Conservation (phyloP, 202 grass and related monocot species). For the Schoenoplectus triqueter region DNA sequence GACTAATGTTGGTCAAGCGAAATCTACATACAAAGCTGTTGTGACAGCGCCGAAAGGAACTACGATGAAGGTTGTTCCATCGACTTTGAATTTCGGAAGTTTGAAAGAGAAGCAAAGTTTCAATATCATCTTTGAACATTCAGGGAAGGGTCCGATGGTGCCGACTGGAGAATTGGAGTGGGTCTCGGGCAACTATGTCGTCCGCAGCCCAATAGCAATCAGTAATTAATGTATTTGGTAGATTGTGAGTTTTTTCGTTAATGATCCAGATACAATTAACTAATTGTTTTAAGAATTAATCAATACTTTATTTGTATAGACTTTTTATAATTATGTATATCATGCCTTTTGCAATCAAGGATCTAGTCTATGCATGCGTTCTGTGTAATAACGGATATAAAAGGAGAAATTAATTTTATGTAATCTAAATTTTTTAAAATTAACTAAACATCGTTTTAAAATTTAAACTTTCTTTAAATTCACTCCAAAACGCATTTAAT, state of each 20-base stretch:
- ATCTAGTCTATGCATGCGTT: not conserved
- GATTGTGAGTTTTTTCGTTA: constrained; percentile 5
- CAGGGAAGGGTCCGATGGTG: not conserved
- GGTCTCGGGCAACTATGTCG: constrained; percentile 52
- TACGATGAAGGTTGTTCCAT: constrained; percentile 49
- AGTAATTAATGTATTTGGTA: constrained; percentile 22
- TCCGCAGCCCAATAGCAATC: constrained; percentile 55
- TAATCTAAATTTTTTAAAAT: too few relatives aligned
- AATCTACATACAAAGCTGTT: constrained; percentile 39
- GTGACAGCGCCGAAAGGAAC: constrained; percentile 30
- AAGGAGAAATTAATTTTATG: too few relatives aligned
- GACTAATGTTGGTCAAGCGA: constrained; percentile 56
- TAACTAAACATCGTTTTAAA: too few relatives aligned
- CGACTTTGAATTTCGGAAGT: constrained; percentile 29
- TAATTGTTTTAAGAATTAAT: not conserved
- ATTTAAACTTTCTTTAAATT: too few relatives aligned
- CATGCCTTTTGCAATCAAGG: not conserved
- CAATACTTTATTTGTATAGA: not conserved
- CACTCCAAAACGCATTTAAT: too few relatives aligned
- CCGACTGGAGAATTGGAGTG: constrained; percentile 51
- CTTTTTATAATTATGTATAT: not conserved
- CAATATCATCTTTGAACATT: constrained; percentile 42
- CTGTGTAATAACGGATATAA: too few relatives aligned
- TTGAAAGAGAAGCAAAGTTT: constrained; percentile 46
- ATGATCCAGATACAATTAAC: too few relatives aligned